Evolutionary conservation across 352 stramenopile species (phyloP), one percentile per base, ranked within the genome.

Genomic region (Saprolegnia parasitica): DNA sequence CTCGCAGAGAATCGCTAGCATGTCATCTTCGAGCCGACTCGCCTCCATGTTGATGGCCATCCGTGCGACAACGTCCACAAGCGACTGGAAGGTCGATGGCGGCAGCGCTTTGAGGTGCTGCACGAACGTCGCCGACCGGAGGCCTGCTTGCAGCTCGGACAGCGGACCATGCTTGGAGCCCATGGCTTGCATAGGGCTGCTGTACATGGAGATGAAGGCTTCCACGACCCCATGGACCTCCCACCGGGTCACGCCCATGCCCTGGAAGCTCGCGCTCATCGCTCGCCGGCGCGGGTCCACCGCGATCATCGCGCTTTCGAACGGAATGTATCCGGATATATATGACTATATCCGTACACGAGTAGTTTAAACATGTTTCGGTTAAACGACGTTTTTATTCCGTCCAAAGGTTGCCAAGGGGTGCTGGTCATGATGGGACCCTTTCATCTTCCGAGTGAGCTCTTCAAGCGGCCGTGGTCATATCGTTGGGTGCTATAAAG

Each of bases 1-100:
- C 35, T 55, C 42, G n/a, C 26, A 55, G 15, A 67, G 29, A 9
- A 67, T 13, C n/a, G 16, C 45, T 2, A 67, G 37, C n/a, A 67
- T 49, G 40, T 67, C 58, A 10, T 67, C 42, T 67, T 50, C 35
- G 40, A 56, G 40, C 23, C 58, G 18, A 39, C 54, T 56, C 16
- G 56, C 29, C 13, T 56, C 42, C 9, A 20, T 20, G 39, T 55
- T 40, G n/a, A 67, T 29, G 58, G 37, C 39, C 15, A 40, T 18
- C 1, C 35, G 26, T 11, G 29, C 49, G 21, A 67, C 58, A 39
- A 49, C 24, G 45, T 67, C 58, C 1, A 67, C 35, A 21, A 67
- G 37, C 21, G 58, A 20, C 40, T 40, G 26, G 45, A 56, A 67
- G 42, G 50, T 35, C 23, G 58, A 32, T 42, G 45, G 11, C 5